A percentile compares a stretch with the other conserved stretches of the same genome.
These are phyloP conservation scores for Pythium scleroteichum DNA, from an alignment of 352 stramenopile species.

Conservation along the genomic window DNA sequence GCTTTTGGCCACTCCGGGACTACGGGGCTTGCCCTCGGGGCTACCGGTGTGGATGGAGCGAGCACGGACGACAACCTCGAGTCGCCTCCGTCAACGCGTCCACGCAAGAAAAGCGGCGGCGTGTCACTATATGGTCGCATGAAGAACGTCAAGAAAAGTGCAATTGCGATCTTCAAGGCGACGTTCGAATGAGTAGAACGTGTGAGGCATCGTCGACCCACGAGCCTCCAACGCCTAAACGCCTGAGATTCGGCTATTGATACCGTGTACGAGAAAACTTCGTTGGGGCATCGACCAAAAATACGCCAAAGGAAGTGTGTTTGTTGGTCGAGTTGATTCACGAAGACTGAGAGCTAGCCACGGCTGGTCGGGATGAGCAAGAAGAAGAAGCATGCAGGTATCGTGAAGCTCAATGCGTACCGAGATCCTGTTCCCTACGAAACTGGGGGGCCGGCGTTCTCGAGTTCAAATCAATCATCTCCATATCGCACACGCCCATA, in stretches of 20 bases:
- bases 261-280: not conserved
- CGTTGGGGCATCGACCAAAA: not conserved
- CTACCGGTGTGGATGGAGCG: not conserved
- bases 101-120: constrained; percentile 29
- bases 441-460: not conserved
- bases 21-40: not conserved
- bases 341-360: not conserved
- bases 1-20: constrained; percentile 22
- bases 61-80: constrained; percentile 14
- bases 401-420: not conserved
- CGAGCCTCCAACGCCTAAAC: too few species aligned
- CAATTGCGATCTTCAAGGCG: constrained; percentile 80
- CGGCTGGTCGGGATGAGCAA: constrained; percentile 16
- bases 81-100: constrained; percentile 28
- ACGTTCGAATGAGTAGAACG: constrained; percentile 67
- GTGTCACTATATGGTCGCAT: constrained; percentile 77
- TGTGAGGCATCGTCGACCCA: too few species aligned
- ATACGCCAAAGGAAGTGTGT: not conserved
- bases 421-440: constrained; percentile 11
- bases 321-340: too few species aligned
- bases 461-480: constrained; percentile 7
- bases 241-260: not conserved
- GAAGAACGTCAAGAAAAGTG: constrained; percentile 82
- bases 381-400: constrained; percentile 20
- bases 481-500: constrained; percentile 24